Base-by-base conservation (phyloP, 2,329 filamentous ascomycete genomes). In the Xylariaceae sp. region DNA sequence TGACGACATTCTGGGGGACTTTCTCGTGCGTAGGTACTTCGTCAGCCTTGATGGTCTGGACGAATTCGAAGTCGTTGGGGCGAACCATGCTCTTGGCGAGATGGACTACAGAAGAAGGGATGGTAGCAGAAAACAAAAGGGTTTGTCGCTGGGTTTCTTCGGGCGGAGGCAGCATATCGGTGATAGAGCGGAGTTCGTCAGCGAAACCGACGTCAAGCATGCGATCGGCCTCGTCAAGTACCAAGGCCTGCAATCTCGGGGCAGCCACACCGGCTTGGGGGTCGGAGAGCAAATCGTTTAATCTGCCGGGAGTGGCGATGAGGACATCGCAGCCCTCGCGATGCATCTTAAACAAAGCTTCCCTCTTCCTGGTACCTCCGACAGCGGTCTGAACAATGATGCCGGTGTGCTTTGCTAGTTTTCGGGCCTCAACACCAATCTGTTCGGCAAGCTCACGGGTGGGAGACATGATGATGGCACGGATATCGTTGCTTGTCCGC, bases 171-270 rank as follows among this genome's bases (percentile, higher is more conserved):
- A 96, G 75, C 35, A 68, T 61, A 0, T 62, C 48, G 45, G 81
- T 68, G 44, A 92, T 88, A 2, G 78, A 65, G 40, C 74, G 67
- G 40, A 92, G 76, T 45, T 83, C 83, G 27, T 73, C 72, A 45
- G 83, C 74, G 59, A 92, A 92, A 2, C 87, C 93, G 75, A 95
- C 93, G 72, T 98, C 93, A 64, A 98, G 79, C 88, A 98, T 96
- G 58, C 93, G 88, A 69, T 98, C 93, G 59, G 93, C 93, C 75
- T 98, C 93, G 58, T 98, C 93, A 37, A 98, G 84, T 54, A 97
- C 90, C 37, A 98, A 77, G 56, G 93, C 94, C 65, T 89, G 86
- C 73, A 97, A 85, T 65, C 88, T 91, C 66, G 63, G 90, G 67
- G 87, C 86, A 19, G 73, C 71, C 32, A 95, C 79, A 20, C 80